phyloP scores from a whole-genome alignment of 2,329 filamentous ascomycete species.

The Fusarium oligoseptatum region DNA sequence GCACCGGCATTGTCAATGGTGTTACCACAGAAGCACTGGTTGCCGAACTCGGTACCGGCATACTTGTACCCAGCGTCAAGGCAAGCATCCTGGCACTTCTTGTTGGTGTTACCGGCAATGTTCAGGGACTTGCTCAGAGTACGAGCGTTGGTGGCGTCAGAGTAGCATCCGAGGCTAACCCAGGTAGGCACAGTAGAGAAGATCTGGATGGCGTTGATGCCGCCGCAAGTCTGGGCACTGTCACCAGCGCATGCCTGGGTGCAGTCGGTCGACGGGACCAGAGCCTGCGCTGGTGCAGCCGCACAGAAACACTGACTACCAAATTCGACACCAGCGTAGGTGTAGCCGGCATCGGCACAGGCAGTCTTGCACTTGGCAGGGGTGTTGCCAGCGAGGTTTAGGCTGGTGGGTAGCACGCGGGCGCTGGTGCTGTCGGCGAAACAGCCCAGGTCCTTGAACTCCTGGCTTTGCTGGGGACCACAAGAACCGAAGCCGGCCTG shows the following conservation, averaged over 20 bases:
- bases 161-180: neutral
- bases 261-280: neutral
- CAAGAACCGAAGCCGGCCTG: neutral
- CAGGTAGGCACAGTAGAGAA: neutral
- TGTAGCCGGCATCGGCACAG: neutral
- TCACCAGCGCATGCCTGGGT: neutral
- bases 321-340: neutral
- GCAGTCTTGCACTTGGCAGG: neutral
- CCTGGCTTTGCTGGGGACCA: neutral
- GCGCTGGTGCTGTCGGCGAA: neutral
- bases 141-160: neutral
- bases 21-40: neutral
- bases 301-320: neutral
- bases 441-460: neutral
- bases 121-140: neutral
- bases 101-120: neutral
- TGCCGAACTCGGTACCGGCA: neutral
- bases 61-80: neutral
- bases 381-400: neutral
- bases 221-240: neutral
- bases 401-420: neutral
- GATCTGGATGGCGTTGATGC: neutral
- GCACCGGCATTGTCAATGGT: neutral
- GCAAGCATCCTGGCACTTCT: neutral
- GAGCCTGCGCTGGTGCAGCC: neutral